These are phyloP conservation scores for Scheffersomyces parashehatae DNA, from an alignment of 1,139 yeast species.

Conservation along the genomic window DNA sequence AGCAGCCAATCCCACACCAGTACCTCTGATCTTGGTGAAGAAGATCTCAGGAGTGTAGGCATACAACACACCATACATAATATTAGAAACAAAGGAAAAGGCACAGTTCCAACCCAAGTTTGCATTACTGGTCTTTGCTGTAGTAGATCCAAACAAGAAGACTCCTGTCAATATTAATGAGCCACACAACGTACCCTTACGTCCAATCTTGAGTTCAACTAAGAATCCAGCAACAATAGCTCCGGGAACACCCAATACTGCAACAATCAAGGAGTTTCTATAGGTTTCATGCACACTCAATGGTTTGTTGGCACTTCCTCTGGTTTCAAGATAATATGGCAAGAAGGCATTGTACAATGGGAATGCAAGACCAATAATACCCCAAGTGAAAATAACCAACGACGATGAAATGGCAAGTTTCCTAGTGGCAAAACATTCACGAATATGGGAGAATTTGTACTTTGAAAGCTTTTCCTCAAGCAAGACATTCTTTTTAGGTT, in stretches of 20 bases:
- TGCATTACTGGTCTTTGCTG: slow-evolving; percentile 40
- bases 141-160: slow-evolving; percentile 41
- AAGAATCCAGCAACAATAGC: slow-evolving; percentile 39
- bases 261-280: slow-evolving; percentile 40
- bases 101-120: slow-evolving; percentile 47
- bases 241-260: slow-evolving; percentile 46
- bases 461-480: slow-evolving; percentile 25
- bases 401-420: slow-evolving; percentile 34
- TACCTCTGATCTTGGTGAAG: slow-evolving; percentile 41
- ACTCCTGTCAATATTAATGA: slow-evolving; percentile 41
- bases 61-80: slow-evolving; percentile 47
- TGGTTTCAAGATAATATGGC: slow-evolving; percentile 38
- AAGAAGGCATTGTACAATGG: slow-evolving; percentile 47
- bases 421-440: slow-evolving; percentile 37
- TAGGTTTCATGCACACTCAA: slow-evolving; percentile 38
- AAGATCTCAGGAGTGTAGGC: slow-evolving; percentile 49
- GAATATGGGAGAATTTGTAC: slow-evolving; percentile 33
- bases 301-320: slow-evolving; percentile 31
- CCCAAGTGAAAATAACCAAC: slow-evolving; percentile 42
- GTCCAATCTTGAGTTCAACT: slow-evolving; percentile 40
- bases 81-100: slow-evolving; percentile 41
- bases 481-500: slow-evolving; percentile 16
- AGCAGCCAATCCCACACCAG: slow-evolving; percentile 46
- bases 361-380: slow-evolving; percentile 46
- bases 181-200: slow-evolving; percentile 38